Percentiles rank a stretch among this genome's conserved stretches.
phyloP scores from a whole-genome alignment of 768 basidiomycete genomes.

The Mycena rosella region DNA sequence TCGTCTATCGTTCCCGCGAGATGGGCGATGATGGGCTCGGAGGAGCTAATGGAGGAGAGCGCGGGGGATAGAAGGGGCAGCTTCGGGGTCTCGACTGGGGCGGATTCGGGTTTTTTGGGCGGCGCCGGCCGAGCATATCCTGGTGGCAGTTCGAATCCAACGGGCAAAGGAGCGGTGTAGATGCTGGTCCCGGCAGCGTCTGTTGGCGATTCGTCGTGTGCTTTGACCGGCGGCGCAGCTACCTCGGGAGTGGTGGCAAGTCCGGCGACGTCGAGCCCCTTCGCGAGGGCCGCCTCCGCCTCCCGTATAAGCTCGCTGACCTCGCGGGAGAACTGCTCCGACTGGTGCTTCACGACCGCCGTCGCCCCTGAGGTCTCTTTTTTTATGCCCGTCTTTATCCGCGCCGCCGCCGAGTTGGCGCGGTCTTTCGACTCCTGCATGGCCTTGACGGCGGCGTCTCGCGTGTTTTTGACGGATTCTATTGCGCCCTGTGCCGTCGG shows the following conservation, averaged over 20 bases:
- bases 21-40: constrained; percentile 94
- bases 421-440: constrained; percentile 60
- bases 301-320: constrained; percentile 75
- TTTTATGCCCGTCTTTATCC: constrained; percentile 64
- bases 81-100: constrained; percentile 41
- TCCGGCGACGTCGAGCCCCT: constrained; percentile 49
- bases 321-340: constrained; percentile 69
- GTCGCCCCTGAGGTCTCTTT: constrained; percentile 43
- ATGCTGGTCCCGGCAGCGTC: constrained; percentile 52
- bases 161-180: constrained; percentile 83
- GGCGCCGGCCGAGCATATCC: constrained; percentile 80
- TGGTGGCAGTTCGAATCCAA: constrained; percentile 95
- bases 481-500: constrained; percentile 46
- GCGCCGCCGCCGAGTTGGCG: constrained; percentile 56
- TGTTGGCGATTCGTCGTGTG: constrained; percentile 19
- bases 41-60: constrained; percentile 75
- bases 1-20: constrained; percentile 94
- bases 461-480: constrained; percentile 50
- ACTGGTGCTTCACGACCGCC: constrained; percentile 59
- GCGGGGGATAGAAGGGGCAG: constrained; percentile 88
- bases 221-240: constrained; percentile 27
- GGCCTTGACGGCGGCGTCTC: constrained; percentile 49
- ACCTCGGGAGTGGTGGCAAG: constrained; percentile 43
- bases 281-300: constrained; percentile 79
- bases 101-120: constrained; percentile 54